Evolutionary conservation across 1,284 basidiomycete species (phyloP), one percentile per base, ranked within the genome.

Genomic region (Rhizoctonia solani): DNA sequence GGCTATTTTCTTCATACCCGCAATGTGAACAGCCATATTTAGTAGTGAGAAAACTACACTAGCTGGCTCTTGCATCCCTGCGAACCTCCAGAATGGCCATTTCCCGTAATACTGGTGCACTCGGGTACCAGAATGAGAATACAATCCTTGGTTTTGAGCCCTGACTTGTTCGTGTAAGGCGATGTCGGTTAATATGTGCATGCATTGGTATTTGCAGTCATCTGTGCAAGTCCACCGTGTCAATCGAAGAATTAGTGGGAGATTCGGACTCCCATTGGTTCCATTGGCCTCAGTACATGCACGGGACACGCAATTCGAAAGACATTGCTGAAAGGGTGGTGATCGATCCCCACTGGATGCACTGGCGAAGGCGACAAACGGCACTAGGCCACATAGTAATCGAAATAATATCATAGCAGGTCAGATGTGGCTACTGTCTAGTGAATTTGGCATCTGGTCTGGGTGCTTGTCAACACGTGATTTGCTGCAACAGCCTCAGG

Each of bases 41-140:
- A 88, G 76, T 23, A 98, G 72, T 5, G 92, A 95, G 79, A 98
- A 98, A 32, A 87, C 76, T 63, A 98, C 95, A 11, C 92, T 93
- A 13, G 95, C 87, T 3, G 96, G 95, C 77, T 99, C 97, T 77
- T 99, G 97, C 77, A 93, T 89, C 27, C 93, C 93, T 4, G 82
- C 77, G 23, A 92, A 79, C 42, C 94, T 83, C 84, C 88, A 89
- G 77, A 98, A 98, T 0, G 94, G 92, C 95, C 96, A 99, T 80
- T 99, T 99, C 25, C 97, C 97, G 74, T 94, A 86, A 77, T 92
- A 98, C 74, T 97, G 95, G 63, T 90, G 82, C 21, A 90, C 78
- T 37, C 58, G 41, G 4, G 52, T 58, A 13, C 21, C 41, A 9
- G 44, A 34, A 19, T 44, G 52, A 11, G 61, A 69, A 50, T 58